Evolutionary conservation across 2,329 filamentous ascomycete species (phyloP).

Genomic region (Aspergillus quadricinctus): DNA sequence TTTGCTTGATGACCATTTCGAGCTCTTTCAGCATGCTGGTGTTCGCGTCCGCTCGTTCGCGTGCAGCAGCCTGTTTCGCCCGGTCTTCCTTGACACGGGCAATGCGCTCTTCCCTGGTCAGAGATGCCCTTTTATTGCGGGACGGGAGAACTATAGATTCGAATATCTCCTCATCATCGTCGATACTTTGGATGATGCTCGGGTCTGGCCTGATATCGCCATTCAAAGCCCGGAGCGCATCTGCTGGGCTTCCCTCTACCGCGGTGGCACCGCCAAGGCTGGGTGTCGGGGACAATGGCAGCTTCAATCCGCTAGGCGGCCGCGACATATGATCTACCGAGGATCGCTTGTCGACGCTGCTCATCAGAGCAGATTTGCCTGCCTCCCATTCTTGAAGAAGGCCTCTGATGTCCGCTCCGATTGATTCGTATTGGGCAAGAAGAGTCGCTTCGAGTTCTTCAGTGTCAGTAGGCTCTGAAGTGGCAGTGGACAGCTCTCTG

Average conservation of each 20-base stretch:
- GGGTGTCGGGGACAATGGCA: conserved; percentile 43
- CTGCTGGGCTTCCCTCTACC: conserved; percentile 56
- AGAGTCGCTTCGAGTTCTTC: conserved; percentile 73
- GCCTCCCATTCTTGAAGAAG: conserved; percentile 82
- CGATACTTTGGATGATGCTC: conserved; percentile 23
- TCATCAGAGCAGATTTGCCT: conserved; percentile 75
- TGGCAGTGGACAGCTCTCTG: conserved; percentile 80
- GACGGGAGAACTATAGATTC: conserved; percentile 79
- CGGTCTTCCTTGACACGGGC: conserved; percentile 84
- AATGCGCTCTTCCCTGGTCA: conserved; percentile 84
- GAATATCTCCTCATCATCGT: conserved; percentile 72
- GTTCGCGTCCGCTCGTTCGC: conserved; percentile 74
- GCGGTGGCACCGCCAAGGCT: conserved; percentile 45
- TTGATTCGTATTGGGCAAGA: conserved; percentile 89
- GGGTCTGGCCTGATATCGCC: conserved; percentile 54
- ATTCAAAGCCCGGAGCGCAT: conserved; percentile 73
- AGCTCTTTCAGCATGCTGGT: conserved; percentile 89
- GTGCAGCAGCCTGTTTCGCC: conserved; percentile 64
- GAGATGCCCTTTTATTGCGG: conserved; percentile 58
- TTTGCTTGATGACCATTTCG: conserved; percentile 75
- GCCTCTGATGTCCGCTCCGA: conserved; percentile 78
- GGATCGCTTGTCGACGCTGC: conserved; percentile 77
- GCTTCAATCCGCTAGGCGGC: conserved; percentile 43
- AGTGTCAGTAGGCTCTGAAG: conserved; percentile 65
- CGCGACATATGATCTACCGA: conserved; percentile 54